Evolutionary conservation across 2,329 filamentous ascomycete species (phyloP).

Genomic region (Coniochaeta hoffmannii): DNA sequence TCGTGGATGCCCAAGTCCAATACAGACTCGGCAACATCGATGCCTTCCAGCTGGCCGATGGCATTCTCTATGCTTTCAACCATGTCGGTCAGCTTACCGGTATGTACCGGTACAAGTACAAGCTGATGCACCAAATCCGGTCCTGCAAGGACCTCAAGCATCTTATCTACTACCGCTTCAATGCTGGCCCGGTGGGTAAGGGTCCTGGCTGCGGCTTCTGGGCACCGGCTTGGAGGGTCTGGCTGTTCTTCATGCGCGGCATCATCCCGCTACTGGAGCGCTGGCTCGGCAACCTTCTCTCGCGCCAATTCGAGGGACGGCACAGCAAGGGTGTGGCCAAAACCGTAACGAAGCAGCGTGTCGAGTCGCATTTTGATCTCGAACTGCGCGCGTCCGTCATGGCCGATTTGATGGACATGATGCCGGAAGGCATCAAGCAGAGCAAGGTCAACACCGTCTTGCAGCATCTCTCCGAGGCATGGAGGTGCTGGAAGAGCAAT

Average conservation of each 20-base stretch:
- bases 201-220: conserved; percentile 98
- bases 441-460: conserved; percentile 98
- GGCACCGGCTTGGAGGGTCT: conserved; percentile 97
- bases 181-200: conserved; percentile 92
- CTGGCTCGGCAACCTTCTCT: conserved; percentile 95
- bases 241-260: conserved; percentile 98
- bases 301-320: conserved; percentile 94
- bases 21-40: conserved; percentile 97
- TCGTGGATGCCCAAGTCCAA: conserved; percentile 97
- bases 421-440: conserved; percentile 99
- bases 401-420: conserved; percentile 99
- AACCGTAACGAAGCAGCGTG: conserved; percentile 97
- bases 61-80: conserved; percentile 99
- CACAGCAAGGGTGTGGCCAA: conserved; percentile 99
- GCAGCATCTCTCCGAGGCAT: conserved; percentile 94
- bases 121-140: conserved; percentile 98
- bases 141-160: conserved; percentile 99
- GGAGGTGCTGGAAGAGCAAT: conserved; percentile 99
- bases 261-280: conserved; percentile 94
- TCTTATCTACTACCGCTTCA: conserved; percentile 98
- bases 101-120: conserved; percentile 99
- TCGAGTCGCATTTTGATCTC: conserved; percentile 96
- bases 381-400: conserved; percentile 97
- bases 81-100: conserved; percentile 96
- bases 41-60: conserved; percentile 95